Percentiles rank a stretch among this genome's conserved stretches.
Evolutionary conservation across 805 yeast genomes (phyloP).

Genomic region (Barnettozyma vustinii): DNA sequence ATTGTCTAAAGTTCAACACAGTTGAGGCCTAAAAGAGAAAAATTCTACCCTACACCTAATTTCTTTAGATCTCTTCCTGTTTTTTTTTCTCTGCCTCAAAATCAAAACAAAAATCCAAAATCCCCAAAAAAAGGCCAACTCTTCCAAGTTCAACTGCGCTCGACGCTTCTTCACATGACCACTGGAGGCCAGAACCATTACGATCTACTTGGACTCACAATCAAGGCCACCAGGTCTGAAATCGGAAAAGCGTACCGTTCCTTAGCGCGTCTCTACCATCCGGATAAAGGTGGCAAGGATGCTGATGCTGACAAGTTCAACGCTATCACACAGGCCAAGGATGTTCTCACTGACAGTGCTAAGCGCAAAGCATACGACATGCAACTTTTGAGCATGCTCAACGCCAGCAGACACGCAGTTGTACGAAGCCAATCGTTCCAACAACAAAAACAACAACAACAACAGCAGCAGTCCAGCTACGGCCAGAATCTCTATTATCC

Average conservation of each 20-base stretch:
- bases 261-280: constrained; percentile 39
- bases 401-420: neutral
- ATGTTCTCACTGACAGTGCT: constrained; percentile 23
- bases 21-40: no score
- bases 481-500: neutral
- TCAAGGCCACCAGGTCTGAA: constrained; percentile 21
- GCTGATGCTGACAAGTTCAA: constrained; percentile 28
- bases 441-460: neutral
- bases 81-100: neutral
- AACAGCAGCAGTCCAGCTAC: neutral
- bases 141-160: neutral
- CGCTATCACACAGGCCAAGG: constrained; percentile 29
- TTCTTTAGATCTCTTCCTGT: neutral
- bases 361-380: neutral
- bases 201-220: constrained; percentile 24
- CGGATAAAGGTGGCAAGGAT: constrained; percentile 33
- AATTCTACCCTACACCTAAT: no score
- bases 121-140: neutral
- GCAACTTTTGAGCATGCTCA: neutral
- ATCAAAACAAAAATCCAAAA: neutral
- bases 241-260: constrained; percentile 35
- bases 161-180: neutral
- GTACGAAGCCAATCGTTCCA: neutral
- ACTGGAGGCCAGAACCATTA: constrained; percentile 17
- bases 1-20: no score